Percentiles rank a stretch among this genome's conserved stretches.
Conservation (phyloP, 805 yeast species). For the Candida pini region DNA sequence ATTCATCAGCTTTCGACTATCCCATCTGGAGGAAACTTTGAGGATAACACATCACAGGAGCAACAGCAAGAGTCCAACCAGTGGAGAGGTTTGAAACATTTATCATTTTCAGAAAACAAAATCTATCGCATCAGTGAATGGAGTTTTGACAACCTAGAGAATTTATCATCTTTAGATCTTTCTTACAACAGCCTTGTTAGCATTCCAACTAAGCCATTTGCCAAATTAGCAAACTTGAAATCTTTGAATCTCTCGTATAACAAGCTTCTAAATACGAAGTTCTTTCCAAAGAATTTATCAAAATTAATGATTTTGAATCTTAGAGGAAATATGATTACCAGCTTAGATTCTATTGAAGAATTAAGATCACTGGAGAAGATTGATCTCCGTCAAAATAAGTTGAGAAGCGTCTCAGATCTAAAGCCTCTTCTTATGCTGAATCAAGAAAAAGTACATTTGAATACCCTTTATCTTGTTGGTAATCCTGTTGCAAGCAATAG, state of each 20-base stretch:
- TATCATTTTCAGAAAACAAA: slow-evolving; percentile 36
- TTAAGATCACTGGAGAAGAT: slow-evolving; percentile 40
- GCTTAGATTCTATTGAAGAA: slow-evolving; percentile 40
- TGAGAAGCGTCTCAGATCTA: slow-evolving; percentile 33
- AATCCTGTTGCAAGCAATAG: slow-evolving; percentile 34
- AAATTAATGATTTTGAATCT: slow-evolving; percentile 44
- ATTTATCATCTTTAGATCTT: slow-evolving; percentile 42
- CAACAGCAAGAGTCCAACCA: slow-evolving; percentile 4
- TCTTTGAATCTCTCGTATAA: slow-evolving; percentile 51
- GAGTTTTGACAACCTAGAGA: slow-evolving; percentile 27
- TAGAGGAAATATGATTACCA: slow-evolving; percentile 40
- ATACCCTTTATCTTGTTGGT: slow-evolving; percentile 28
- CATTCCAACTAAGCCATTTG: slow-evolving; percentile 47
- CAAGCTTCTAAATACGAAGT: slow-evolving; percentile 28
- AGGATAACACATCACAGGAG: not conserved
- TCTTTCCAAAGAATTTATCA: slow-evolving; percentile 34
- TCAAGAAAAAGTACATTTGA: slow-evolving; percentile 18
- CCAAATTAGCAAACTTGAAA: slow-evolving; percentile 41
- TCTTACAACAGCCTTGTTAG: slow-evolving; percentile 46
- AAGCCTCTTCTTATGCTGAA: slow-evolving; percentile 33
- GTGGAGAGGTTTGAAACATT: slow-evolving; percentile 36
- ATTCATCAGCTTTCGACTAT: too few relatives aligned
- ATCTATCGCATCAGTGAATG: slow-evolving; percentile 27
- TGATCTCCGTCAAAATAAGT: slow-evolving; percentile 45
- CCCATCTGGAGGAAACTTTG: not conserved